These are phyloP conservation scores for Fusarium sambucinum DNA, from an alignment of 2,329 filamentous ascomycete genomes.

Conservation along the genomic window DNA sequence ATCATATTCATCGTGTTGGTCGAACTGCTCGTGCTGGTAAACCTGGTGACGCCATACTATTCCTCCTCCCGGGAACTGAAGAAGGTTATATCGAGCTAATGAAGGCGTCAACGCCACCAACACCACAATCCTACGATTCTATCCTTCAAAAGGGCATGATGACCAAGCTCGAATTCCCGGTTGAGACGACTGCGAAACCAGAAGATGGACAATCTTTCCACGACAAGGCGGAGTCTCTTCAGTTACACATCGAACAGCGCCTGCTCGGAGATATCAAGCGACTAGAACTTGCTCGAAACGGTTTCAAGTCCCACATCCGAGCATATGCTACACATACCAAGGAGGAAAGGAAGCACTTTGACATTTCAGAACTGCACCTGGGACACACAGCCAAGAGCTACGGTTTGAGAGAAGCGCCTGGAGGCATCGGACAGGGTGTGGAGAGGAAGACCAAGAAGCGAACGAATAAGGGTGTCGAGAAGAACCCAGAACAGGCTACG, in stretches of 20 bases:
- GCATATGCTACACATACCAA: constrained; percentile 95
- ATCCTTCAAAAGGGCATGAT: constrained; percentile 75
- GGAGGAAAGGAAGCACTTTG: constrained; percentile 86
- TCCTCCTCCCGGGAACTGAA: constrained; percentile 90
- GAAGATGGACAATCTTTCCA: constrained; percentile 60
- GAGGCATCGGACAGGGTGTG: constrained; percentile 77
- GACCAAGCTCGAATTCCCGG: constrained; percentile 72
- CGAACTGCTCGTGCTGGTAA: constrained; percentile 94
- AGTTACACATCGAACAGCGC: constrained; percentile 71
- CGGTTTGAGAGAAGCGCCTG: constrained; percentile 87
- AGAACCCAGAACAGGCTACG: constrained; percentile 55
- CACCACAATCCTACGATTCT: constrained; percentile 64
- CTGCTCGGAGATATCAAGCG: constrained; percentile 72
- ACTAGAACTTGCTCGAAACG: constrained; percentile 84
- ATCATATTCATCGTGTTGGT: constrained; percentile 94
- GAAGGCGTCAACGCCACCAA: constrained; percentile 62
- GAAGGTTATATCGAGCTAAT: constrained; percentile 89
- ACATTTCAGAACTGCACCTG: constrained; percentile 90
- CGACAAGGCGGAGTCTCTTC: constrained; percentile 67
- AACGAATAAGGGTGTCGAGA: constrained; percentile 49
- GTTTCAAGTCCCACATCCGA: constrained; percentile 90
- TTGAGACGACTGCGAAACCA: constrained; percentile 71
- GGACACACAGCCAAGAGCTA: constrained; percentile 96
- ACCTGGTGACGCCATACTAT: constrained; percentile 86
- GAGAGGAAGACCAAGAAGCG: constrained; percentile 60